A percentile compares a stretch with the other conserved stretches of the same genome.
Conservation (phyloP, 805 yeast species). For the Kuraishia piskuri region DNA sequence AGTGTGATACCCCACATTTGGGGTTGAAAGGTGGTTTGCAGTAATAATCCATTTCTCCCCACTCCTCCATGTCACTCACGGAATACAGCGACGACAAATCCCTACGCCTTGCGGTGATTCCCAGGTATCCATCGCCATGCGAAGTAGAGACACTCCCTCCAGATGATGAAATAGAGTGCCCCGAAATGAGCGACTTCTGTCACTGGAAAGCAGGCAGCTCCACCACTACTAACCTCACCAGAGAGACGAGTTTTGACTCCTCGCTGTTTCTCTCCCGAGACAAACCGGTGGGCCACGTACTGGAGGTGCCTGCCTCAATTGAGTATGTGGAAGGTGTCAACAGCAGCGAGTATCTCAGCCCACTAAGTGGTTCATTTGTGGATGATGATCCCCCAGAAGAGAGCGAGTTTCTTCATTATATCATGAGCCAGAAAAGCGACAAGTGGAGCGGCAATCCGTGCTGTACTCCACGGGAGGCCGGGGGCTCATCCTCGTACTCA, state of each 20-base stretch:
- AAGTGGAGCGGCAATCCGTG: conserved; percentile 2
- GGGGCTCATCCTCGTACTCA: no score
- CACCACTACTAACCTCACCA: conserved; percentile 1
- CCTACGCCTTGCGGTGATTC: no score
- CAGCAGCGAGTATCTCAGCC: background rate
- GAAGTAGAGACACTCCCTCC: background rate
- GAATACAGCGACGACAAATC: no score
- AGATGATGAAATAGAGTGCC: background rate
- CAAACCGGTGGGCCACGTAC: background rate
- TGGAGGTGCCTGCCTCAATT: background rate
- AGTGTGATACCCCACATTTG: no score
- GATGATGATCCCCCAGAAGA: conserved; percentile 4
- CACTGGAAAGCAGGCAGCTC: background rate
- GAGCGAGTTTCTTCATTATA: background rate
- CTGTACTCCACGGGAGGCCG: background rate
- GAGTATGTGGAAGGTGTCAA: background rate
- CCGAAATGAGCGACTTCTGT: background rate
- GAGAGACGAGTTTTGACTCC: background rate
- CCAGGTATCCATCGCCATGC: background rate
- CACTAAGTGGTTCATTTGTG: conserved; percentile 7
- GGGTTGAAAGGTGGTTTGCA: no score
- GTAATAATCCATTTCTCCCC: no score
- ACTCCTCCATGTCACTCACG: no score
- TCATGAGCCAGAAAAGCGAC: background rate
- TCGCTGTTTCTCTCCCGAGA: background rate